A percentile compares a stretch with the other conserved stretches of the same genome.
These are phyloP conservation scores for Termitomyces sp. DNA, from an alignment of 768 basidiomycete species.

Conservation along the genomic window DNA sequence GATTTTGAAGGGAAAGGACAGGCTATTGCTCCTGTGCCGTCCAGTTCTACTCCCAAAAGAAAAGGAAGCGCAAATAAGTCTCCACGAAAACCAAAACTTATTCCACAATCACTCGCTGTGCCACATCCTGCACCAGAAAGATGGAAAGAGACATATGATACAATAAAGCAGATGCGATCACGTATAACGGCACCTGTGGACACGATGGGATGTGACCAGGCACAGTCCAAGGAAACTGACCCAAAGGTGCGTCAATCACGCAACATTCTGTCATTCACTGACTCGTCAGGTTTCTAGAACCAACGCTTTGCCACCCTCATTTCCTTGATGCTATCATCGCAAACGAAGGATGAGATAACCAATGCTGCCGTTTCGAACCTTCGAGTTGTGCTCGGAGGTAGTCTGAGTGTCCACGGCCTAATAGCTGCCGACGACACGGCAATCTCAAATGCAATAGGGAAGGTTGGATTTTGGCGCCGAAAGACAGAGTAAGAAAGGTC, in stretches of 20 bases:
- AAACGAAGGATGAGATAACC: slow-evolving; percentile 91
- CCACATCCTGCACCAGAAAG: slow-evolving; percentile 64
- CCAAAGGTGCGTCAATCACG: slow-evolving; percentile 46
- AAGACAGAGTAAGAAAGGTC: slow-evolving; percentile 65
- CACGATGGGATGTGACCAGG: slow-evolving; percentile 82
- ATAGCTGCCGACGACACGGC: slow-evolving; percentile 53
- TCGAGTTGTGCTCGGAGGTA: slow-evolving; percentile 69
- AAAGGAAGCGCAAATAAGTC: slow-evolving; percentile 14
- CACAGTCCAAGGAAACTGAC: slow-evolving; percentile 56
- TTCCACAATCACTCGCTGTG: slow-evolving; percentile 45
- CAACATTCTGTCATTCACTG: neutral
- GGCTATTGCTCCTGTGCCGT: neutral
- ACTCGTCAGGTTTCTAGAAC: slow-evolving; percentile 41
- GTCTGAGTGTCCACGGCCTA: slow-evolving; percentile 69
- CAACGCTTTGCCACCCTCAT: slow-evolving; percentile 81
- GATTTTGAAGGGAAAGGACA: slow-evolving; percentile 2
- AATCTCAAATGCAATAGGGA: slow-evolving; percentile 75
- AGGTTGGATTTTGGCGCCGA: slow-evolving; percentile 90
- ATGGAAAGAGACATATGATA: slow-evolving; percentile 68
- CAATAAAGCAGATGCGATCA: slow-evolving; percentile 74
- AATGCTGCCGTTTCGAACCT: slow-evolving; percentile 75
- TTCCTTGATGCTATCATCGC: slow-evolving; percentile 92
- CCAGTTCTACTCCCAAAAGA: slow-evolving; percentile 17
- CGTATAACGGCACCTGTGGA: slow-evolving; percentile 82
- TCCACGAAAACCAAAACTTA: slow-evolving; percentile 50